Evolutionary conservation across 352 stramenopile genomes (phyloP), one percentile per base, ranked within the genome.

Genomic region (Globisporangium carolinianum): DNA sequence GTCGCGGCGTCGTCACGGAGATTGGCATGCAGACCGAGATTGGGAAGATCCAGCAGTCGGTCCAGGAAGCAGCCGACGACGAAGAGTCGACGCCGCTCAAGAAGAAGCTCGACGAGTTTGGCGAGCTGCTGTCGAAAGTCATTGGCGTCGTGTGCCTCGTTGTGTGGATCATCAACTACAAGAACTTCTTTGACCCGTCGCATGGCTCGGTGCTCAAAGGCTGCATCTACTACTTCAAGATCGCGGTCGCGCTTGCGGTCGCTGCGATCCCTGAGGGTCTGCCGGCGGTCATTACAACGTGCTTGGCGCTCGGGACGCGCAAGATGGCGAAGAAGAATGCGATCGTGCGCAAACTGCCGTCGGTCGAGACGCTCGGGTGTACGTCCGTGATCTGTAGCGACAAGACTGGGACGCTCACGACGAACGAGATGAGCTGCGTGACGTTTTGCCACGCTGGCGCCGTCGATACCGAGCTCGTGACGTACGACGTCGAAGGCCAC

Each of bases 221-320:
- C 17, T 97, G 94, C 60, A 93, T 99, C 56, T 98, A 99, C 79
- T 99, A 99, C 84, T 98, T 98, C 57, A 99, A 99, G 75, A 98
- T 99, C 38, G 97, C 97, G 1, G 96, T 99, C 11, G 97, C 96
- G 1, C 79, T 99, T 32, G 98, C 96, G 18, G 98, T 99, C 0
- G 97, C 97, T 1, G 97, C 97, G 5, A 99, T 99, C 61, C 98
- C 98, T 5, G 97, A 99, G 78, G 97, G 98, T 41, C 78, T 99
- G 4, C 97, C 96, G 2, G 97, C 97, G 11, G 96, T 99, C 11
- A 99, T 99, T 66, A 99, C 98, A 4, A 94, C 81, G 55, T 99
- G 96, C 64, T 77, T 99, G 46, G 91, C 89, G 49, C 75, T 99
- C 5, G 95, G 94, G 3, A 98, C 96, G 57, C 77, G 93, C 52